Percentiles rank a stretch among this genome's conserved stretches.
Evolutionary conservation across 768 basidiomycete genomes (phyloP).

Genomic region (Mycena floridula): DNA sequence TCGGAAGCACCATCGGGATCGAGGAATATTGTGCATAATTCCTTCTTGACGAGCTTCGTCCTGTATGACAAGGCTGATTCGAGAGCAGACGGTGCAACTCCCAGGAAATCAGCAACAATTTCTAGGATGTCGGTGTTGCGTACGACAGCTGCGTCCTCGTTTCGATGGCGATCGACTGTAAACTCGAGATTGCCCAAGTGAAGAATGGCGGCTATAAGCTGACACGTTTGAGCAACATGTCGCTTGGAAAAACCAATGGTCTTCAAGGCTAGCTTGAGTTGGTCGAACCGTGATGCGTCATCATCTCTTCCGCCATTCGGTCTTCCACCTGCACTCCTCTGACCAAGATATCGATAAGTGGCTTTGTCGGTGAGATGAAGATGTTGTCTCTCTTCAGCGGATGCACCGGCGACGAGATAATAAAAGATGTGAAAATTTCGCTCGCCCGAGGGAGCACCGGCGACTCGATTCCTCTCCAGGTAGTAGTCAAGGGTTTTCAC

Average conservation of each 20-base stretch:
- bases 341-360: constrained; percentile 83
- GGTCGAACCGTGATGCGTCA: constrained; percentile 85
- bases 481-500: constrained; percentile 97
- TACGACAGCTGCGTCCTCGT: constrained; percentile 91
- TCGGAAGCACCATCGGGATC: constrained; percentile 91
- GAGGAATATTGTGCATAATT: constrained; percentile 94
- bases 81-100: constrained; percentile 64
- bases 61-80: constrained; percentile 85
- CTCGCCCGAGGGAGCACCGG: constrained; percentile 83
- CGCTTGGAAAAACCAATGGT: constrained; percentile 90
- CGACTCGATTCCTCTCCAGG: constrained; percentile 86
- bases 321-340: constrained; percentile 42
- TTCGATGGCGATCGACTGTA: constrained; percentile 70
- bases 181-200: constrained; percentile 97
- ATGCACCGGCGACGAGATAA: constrained; percentile 89
- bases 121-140: constrained; percentile 78
- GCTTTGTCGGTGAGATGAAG: constrained; percentile 78
- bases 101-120: constrained; percentile 87
- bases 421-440: constrained; percentile 98
- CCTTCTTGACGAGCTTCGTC: constrained; percentile 90
- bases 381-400: constrained; percentile 82
- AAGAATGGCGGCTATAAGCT: constrained; percentile 90
- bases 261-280: constrained; percentile 92
- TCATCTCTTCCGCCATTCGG: constrained; percentile 56
- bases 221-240: constrained; percentile 92